Evolutionary conservation across 768 basidiomycete species (phyloP).

Genomic region (Mycena rosella): DNA sequence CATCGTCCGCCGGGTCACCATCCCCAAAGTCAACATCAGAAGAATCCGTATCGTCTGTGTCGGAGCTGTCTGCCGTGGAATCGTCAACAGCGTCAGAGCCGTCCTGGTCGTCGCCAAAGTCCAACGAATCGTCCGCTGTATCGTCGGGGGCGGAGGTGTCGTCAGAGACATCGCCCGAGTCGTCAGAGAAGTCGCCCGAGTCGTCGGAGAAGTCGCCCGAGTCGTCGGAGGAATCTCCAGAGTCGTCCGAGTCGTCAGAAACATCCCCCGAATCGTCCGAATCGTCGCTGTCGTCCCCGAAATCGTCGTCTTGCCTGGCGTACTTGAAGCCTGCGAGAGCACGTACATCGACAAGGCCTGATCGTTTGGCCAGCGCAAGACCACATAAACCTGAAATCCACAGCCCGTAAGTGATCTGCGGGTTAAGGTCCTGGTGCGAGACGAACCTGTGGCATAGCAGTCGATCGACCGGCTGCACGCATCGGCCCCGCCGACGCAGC

Average conservation of each 20-base stretch:
- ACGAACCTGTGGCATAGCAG: constrained; percentile 26
- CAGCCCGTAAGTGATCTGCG: neutral
- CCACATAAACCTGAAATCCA: constrained; percentile 17
- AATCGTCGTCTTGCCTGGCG: constrained; percentile 26
- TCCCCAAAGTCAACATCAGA: neutral
- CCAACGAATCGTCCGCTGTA: neutral
- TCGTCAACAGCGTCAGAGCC: neutral
- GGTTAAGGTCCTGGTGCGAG: neutral
- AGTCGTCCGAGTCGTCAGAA: neutral
- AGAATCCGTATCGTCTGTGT: neutral
- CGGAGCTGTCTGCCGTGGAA: no score
- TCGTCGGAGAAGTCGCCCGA: neutral
- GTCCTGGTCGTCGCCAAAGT: neutral
- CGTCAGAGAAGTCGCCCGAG: neutral
- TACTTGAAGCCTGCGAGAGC: constrained; percentile 4
- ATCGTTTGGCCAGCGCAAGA: neutral
- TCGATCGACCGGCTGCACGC: constrained; percentile 19
- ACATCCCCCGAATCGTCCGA: constrained; percentile 4
- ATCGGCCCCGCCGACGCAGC: constrained; percentile 30
- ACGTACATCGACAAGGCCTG: neutral
- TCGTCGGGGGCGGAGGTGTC: no score
- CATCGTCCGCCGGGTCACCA: neutral
- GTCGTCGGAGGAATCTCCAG: constrained; percentile 7
- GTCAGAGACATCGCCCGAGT: neutral
- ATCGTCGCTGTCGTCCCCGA: neutral